These are phyloP conservation scores for Fusarium veterinarium DNA, from an alignment of 2,329 filamentous ascomycete genomes.

Conservation along the genomic window DNA sequence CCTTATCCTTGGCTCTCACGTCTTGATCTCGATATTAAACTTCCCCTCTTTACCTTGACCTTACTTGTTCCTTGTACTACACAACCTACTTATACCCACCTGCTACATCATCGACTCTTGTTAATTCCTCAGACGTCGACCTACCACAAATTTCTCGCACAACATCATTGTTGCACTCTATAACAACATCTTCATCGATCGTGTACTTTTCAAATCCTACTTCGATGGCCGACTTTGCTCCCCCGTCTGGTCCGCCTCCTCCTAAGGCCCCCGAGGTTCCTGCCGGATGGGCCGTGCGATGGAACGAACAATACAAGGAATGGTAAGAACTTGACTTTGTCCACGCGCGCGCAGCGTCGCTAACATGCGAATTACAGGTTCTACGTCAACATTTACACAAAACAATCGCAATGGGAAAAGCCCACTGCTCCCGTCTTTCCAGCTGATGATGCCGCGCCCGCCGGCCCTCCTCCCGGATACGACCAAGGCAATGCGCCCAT, in stretches of 20 bases:
- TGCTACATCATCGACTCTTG: slow-evolving; percentile 34
- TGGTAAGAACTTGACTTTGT: slow-evolving; percentile 64
- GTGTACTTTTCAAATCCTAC: slow-evolving; percentile 2
- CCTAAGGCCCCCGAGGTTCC: slow-evolving; percentile 71
- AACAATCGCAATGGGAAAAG: slow-evolving; percentile 90
- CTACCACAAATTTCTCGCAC: background rate
- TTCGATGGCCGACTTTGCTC: slow-evolving; percentile 65
- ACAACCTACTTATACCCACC: slow-evolving; percentile 5
- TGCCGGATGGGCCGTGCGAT: slow-evolving; percentile 83
- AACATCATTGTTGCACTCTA: background rate
- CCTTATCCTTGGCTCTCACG: background rate
- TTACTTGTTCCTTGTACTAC: background rate
- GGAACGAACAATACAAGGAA: slow-evolving; percentile 89
- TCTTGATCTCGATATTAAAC: background rate
- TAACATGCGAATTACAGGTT: slow-evolving; percentile 67
- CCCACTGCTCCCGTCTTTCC: slow-evolving; percentile 76
- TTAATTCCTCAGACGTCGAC: background rate
- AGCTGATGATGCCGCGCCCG: slow-evolving; percentile 55
- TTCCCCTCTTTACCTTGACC: slow-evolving; percentile 19
- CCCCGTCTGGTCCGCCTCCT: slow-evolving; percentile 66
- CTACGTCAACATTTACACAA: slow-evolving; percentile 90
- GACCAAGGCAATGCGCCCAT: slow-evolving; percentile 55
- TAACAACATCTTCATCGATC: background rate
- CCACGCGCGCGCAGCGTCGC: background rate
- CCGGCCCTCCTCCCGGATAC: slow-evolving; percentile 77